Conservation (phyloP, 169 alveolate genomes). For the Eimeria praecox region DNA sequence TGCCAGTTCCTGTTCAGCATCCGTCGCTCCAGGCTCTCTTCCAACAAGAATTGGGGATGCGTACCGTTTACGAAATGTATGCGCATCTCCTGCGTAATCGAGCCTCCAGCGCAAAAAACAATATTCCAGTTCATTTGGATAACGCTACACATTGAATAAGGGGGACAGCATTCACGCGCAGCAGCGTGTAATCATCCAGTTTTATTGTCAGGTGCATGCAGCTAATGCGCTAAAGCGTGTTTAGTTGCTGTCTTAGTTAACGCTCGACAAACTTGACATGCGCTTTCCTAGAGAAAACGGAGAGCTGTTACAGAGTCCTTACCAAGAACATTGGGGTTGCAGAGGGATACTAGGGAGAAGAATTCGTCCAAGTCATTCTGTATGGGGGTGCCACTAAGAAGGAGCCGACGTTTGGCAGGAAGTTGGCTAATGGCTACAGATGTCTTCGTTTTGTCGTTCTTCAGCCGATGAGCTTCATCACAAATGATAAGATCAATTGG, state of each 20-base stretch:
- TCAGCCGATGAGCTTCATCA: slow-evolving; percentile 98
- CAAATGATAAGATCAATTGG: slow-evolving; percentile 96
- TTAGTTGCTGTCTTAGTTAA: not conserved
- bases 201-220: not conserved
- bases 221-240: not conserved
- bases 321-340: slow-evolving; percentile 94
- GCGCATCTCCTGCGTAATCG: slow-evolving; percentile 65
- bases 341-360: slow-evolving; percentile 92
- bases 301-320: not conserved
- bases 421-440: slow-evolving; percentile 92
- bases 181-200: not conserved
- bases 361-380: slow-evolving; percentile 95
- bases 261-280: not conserved
- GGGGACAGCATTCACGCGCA: not conserved
- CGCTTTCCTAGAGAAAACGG: not conserved
- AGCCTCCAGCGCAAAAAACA: not conserved
- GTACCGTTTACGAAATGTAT: slow-evolving; percentile 77
- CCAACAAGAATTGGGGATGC: slow-evolving; percentile 92
- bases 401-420: slow-evolving; percentile 93
- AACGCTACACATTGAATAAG: not conserved
- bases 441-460: slow-evolving; percentile 95
- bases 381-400: slow-evolving; percentile 95
- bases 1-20: slow-evolving; percentile 92
- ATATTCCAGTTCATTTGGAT: not conserved
- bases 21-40: slow-evolving; percentile 95